Evolutionary conservation across 148 eudicot species (phyloP).

Genomic region (Rheum nobile): DNA sequence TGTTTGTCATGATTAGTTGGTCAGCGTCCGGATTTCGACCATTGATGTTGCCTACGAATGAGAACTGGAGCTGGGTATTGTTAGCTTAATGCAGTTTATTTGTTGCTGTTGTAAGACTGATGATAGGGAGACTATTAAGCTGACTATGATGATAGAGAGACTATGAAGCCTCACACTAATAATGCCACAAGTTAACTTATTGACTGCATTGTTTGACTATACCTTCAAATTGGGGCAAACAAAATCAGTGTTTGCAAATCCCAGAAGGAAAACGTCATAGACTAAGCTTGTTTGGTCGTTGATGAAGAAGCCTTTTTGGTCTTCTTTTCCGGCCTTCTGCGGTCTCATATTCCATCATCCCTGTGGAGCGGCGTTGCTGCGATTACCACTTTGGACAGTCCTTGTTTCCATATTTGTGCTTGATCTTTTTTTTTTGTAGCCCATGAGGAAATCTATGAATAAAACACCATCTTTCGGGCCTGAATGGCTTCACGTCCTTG

Average conservation of each 20-base stretch:
- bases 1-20: too few species aligned
- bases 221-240: background rate
- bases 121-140: too few species aligned
- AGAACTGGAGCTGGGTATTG: too few species aligned
- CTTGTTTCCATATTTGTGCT: slow-evolving; percentile 16
- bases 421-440: background rate
- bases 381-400: slow-evolving; percentile 27
- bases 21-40: too few species aligned
- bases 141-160: too few species aligned
- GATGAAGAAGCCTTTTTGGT: background rate
- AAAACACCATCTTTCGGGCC: slow-evolving; percentile 13
- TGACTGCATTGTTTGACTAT: too few species aligned
- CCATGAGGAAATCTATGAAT: slow-evolving; percentile 5
- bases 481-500: background rate
- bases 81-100: too few species aligned
- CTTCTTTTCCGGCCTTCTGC: background rate
- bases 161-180: too few species aligned
- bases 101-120: too few species aligned
- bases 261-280: background rate
- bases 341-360: slow-evolving; percentile 34
- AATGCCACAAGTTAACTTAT: too few species aligned
- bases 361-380: slow-evolving; percentile 35
- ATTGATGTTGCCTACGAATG: too few species aligned
- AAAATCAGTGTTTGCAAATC: background rate
- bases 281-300: slow-evolving; percentile 7